Percentiles rank a stretch among this genome's conserved stretches.
Conservation (phyloP, 2,329 filamentous ascomycete species). For the Berkeleyomyces basicola region DNA sequence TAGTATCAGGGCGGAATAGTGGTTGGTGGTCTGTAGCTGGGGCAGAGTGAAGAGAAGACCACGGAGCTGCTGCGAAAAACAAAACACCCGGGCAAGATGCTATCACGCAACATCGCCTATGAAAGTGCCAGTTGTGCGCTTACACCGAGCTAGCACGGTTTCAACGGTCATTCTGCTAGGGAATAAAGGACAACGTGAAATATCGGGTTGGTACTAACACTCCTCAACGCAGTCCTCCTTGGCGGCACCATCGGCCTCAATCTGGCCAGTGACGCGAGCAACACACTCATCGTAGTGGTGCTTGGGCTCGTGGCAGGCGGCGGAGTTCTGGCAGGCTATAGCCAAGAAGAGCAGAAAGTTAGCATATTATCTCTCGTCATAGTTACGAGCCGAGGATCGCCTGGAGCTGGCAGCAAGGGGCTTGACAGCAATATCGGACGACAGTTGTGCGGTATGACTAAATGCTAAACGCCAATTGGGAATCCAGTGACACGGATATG, state of each 20-base stretch:
- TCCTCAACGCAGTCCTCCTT: conserved; percentile 98
- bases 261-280: conserved; percentile 61
- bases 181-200: background rate
- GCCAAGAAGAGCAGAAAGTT: conserved; percentile 36
- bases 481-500: background rate
- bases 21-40: background rate
- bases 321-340: conserved; percentile 76
- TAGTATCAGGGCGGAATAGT: conserved; percentile 11
- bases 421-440: background rate
- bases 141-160: background rate
- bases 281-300: conserved; percentile 98
- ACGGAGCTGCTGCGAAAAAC: background rate
- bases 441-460: background rate
- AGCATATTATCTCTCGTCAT: background rate
- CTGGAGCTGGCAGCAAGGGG: background rate
- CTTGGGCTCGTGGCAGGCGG: conserved; percentile 73
- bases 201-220: conserved; percentile 48
- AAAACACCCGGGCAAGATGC: background rate
- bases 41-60: background rate
- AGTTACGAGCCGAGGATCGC: too few relatives aligned
- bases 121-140: background rate
- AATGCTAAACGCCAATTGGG: background rate
- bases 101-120: background rate
- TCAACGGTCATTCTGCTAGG: background rate
- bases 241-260: conserved; percentile 52